Base-by-base conservation (phyloP, 257 asterid species). In the Solanum sparsipilum region DNA sequence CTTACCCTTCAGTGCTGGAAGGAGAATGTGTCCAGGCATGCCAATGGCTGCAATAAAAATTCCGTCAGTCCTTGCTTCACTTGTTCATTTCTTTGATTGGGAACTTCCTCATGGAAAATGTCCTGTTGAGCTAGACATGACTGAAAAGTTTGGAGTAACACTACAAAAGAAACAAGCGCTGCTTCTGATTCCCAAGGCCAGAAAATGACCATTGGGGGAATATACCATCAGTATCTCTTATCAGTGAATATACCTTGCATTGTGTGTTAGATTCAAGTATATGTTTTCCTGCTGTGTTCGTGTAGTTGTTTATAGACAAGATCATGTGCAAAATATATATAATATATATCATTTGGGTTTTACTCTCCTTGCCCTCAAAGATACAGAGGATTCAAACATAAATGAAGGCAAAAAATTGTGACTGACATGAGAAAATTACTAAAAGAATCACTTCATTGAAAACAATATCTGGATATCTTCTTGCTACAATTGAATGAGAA, bases 21-120 rank as follows among this genome's bases (percentile, higher is more conserved):
- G 92, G 75, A 93, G 94, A 85, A 92, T 93, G 27, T 93, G 95
- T 52, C 94, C 92, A 1, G 95, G 94, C 11, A 34, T 89, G 31
- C 88, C 91, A 7, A 90, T 93, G 94, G 95, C 92, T 79, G 36
- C 87, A 7, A 89, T 87, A 88, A 87, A 52, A 2, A 44, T 90
- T 31, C 88, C 91, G 13, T 38, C 89, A 8, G 81, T 89, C 27
- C 84, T 93, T 75, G 92, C 91, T 34, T 32, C 90, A 5, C 70
- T 92, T 85, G 60, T 88, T 25, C 88, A 87, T 65, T 88, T 15
- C 84, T 89, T 90, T 18, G 88, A 93, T 52, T 93, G 94, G 92
- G 74, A 90, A 4, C 65, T 84, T 48, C 90, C 91, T 3, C 13
- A 82, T 1, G 92, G 87, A 46, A 46, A 35, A 35, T 71, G 73